These are phyloP conservation scores for Ophiocordyceps australis DNA, from an alignment of 2,329 filamentous ascomycete genomes.

Conservation along the genomic window DNA sequence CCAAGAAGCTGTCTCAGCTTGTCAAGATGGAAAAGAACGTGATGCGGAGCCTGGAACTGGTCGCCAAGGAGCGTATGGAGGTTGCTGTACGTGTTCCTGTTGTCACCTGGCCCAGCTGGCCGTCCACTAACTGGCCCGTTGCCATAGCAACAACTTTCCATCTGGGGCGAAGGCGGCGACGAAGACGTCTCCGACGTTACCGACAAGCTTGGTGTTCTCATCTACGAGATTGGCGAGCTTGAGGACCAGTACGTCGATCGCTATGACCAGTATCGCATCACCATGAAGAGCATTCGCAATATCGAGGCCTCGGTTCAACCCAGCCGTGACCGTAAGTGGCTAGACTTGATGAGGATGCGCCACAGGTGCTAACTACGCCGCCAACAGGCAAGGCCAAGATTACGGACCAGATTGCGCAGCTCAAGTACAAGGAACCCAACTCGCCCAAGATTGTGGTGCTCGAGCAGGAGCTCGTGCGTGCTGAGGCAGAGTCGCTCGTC, in stretches of 20 bases:
- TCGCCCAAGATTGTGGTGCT: constrained; percentile 94
- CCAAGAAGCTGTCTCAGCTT: constrained; percentile 92
- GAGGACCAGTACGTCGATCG: constrained; percentile 97
- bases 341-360: background rate
- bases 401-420: constrained; percentile 92
- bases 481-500: constrained; percentile 96
- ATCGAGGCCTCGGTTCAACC: constrained; percentile 98
- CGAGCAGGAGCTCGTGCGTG: constrained; percentile 94
- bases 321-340: constrained; percentile 71
- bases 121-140: background rate
- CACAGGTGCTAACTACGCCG: background rate
- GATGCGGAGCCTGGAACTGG: constrained; percentile 94
- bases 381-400: constrained; percentile 92
- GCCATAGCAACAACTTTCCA: constrained; percentile 82
- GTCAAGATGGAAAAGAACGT: constrained; percentile 99
- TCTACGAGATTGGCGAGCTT: constrained; percentile 96
- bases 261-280: constrained; percentile 98
- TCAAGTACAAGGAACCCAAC: constrained; percentile 99
- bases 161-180: constrained; percentile 91
- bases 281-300: constrained; percentile 98
- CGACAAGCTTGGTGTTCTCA: constrained; percentile 92
- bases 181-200: constrained; percentile 98
- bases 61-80: constrained; percentile 93
- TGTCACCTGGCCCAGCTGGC: too few relatives aligned
- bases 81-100: constrained; percentile 56